Conservation (phyloP, 139 green algal genomes). For the Chlamydomonas applanata region DNA sequence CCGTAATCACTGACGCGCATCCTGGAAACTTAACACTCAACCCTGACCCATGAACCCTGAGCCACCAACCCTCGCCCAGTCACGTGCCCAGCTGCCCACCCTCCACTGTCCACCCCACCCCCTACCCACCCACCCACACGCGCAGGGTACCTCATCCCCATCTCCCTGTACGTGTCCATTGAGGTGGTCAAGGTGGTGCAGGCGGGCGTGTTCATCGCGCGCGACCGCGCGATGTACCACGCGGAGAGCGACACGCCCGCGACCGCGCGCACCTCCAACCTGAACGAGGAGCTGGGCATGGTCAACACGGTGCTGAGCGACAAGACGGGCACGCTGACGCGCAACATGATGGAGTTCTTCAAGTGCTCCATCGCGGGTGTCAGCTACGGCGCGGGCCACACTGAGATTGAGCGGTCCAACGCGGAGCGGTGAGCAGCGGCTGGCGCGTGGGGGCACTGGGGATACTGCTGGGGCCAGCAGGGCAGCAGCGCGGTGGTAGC, state of each 20-base stretch:
- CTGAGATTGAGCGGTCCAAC: slow-evolving; percentile 79
- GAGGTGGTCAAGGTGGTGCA: slow-evolving; percentile 82
- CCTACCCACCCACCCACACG: no score
- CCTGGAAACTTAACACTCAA: no score
- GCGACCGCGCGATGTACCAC: slow-evolving; percentile 60
- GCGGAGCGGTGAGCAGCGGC: slow-evolving; percentile 18
- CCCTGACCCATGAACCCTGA: background rate
- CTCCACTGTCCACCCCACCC: slow-evolving; percentile 1
- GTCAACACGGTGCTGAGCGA: slow-evolving; percentile 70
- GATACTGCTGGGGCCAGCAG: background rate
- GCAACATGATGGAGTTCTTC: slow-evolving; percentile 85
- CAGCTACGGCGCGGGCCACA: slow-evolving; percentile 81
- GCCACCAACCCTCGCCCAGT: background rate
- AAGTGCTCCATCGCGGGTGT: slow-evolving; percentile 86
- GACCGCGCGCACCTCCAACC: slow-evolving; percentile 70
- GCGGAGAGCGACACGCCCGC: slow-evolving; percentile 42
- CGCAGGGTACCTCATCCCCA: slow-evolving; percentile 84
- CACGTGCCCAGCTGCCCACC: background rate
- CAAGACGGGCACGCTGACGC: slow-evolving; percentile 80
- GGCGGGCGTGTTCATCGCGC: slow-evolving; percentile 69
- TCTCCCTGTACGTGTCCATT: slow-evolving; percentile 89
- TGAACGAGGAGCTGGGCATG: slow-evolving; percentile 90
- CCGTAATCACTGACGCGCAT: no score
- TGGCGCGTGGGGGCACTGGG: background rate
- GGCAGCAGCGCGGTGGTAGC: background rate